These are phyloP conservation scores for Ceratocystis smalleyi DNA, from an alignment of 2,329 filamentous ascomycete genomes.

Conservation along the genomic window DNA sequence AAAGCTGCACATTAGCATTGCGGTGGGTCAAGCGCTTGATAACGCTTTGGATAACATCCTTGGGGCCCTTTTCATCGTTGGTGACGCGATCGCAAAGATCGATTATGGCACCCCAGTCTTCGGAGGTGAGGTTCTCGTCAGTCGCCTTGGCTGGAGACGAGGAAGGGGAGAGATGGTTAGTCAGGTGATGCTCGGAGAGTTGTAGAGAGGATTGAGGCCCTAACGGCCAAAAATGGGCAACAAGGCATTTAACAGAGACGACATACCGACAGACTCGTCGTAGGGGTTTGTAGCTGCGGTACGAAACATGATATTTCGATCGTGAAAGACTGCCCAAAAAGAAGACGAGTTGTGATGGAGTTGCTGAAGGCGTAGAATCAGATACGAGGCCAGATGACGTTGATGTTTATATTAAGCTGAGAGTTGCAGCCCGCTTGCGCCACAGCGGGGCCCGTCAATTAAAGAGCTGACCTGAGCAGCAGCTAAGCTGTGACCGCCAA, in stretches of 20 bases:
- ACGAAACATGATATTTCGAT: constrained; percentile 37
- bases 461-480: not conserved
- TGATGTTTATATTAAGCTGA: not conserved
- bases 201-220: not conserved
- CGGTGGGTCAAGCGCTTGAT: constrained; percentile 85
- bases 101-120: constrained; percentile 53
- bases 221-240: constrained; percentile 18
- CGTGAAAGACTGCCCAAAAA: not conserved
- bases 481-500: not conserved
- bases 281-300: constrained; percentile 42
- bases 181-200: constrained; percentile 9
- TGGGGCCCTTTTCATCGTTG: constrained; percentile 44
- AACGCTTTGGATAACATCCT: constrained; percentile 75
- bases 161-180: not conserved
- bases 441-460: constrained; percentile 9
- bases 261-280: constrained; percentile 44
- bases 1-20: constrained; percentile 91
- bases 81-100: constrained; percentile 47
- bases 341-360: not conserved
- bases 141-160: constrained; percentile 52
- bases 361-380: not conserved
- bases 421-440: constrained; percentile 1
- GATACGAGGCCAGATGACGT: constrained; percentile 1
- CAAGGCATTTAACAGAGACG: constrained; percentile 5
- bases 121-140: constrained; percentile 87